Evolutionary conservation across 2,329 filamentous ascomycete species (phyloP).

Genomic region (Penicillium hordei): DNA sequence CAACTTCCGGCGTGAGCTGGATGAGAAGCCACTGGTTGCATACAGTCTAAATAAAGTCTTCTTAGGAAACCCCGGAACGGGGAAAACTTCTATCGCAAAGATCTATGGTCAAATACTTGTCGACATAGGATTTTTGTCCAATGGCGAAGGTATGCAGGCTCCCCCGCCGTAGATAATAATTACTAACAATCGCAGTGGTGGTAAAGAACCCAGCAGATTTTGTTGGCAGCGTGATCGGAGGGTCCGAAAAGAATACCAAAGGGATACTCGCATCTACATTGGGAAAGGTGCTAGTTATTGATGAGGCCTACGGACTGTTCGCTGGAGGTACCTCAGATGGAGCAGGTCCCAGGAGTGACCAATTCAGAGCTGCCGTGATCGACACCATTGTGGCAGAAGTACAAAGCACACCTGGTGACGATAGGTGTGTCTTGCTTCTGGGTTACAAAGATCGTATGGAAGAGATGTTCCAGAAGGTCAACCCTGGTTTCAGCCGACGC

Average conservation of each 20-base stretch:
- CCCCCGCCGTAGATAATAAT: neutral
- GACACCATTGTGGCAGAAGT: slow-evolving; percentile 74
- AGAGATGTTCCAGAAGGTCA: slow-evolving; percentile 71
- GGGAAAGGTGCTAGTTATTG: slow-evolving; percentile 77
- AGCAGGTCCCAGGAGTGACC: slow-evolving; percentile 40
- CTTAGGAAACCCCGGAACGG: slow-evolving; percentile 70
- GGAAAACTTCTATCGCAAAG: slow-evolving; percentile 74
- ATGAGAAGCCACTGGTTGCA: slow-evolving; percentile 59
- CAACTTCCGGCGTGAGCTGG: slow-evolving; percentile 67
- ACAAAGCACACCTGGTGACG: slow-evolving; percentile 67
- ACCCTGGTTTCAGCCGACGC: slow-evolving; percentile 66
- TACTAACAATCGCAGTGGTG: slow-evolving; percentile 53
- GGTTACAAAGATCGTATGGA: slow-evolving; percentile 71
- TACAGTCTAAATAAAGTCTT: slow-evolving; percentile 69
- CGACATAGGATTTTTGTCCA: slow-evolving; percentile 66
- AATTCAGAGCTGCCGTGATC: slow-evolving; percentile 64
- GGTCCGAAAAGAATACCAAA: slow-evolving; percentile 71
- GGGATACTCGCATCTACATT: slow-evolving; percentile 64
- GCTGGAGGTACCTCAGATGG: slow-evolving; percentile 33
- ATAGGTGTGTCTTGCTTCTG: slow-evolving; percentile 69
- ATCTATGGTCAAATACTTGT: slow-evolving; percentile 68
- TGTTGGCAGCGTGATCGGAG: slow-evolving; percentile 61
- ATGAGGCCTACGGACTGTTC: slow-evolving; percentile 72
- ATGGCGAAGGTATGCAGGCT: slow-evolving; percentile 59
- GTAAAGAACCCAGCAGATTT: slow-evolving; percentile 74